Evolutionary conservation across 352 stramenopile species (phyloP).

Genomic region (Bremia lactucae): DNA sequence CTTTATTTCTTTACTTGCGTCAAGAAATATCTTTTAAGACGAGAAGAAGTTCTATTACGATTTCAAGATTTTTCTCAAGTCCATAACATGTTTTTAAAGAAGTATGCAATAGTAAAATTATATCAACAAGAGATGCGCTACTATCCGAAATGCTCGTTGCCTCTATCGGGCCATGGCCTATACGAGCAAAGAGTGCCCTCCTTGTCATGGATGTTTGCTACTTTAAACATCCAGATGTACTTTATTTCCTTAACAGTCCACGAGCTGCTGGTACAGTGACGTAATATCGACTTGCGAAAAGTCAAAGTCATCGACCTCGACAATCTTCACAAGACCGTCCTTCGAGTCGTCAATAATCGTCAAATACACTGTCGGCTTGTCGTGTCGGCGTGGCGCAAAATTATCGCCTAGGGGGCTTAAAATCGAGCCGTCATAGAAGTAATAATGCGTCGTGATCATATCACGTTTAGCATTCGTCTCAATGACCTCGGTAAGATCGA

Average conservation of each 20-base stretch:
- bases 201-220: no score
- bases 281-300: conserved; percentile 26
- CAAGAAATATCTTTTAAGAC: no score
- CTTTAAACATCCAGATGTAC: no score
- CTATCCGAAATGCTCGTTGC: no score
- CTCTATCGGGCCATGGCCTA: no score
- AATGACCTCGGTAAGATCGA: conserved; percentile 61
- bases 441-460: conserved; percentile 50
- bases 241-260: conserved; percentile 23
- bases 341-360: conserved; percentile 47
- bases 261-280: conserved; percentile 23
- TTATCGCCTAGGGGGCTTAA: conserved; percentile 31
- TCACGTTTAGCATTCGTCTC: conserved; percentile 27
- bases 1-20: no score
- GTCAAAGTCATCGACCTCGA: conserved; percentile 42
- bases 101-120: no score
- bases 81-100: no score
- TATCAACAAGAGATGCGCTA: no score
- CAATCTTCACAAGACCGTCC: conserved; percentile 44
- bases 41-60: no score
- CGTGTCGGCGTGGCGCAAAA: conserved; percentile 26
- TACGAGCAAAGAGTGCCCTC: no score
- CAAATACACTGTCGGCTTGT: conserved; percentile 36
- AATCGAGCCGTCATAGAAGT: conserved; percentile 44
- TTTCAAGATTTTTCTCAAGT: no score